Base-by-base conservation (phyloP, 441 rosid genomes). In the Adansonia grandidieri region DNA sequence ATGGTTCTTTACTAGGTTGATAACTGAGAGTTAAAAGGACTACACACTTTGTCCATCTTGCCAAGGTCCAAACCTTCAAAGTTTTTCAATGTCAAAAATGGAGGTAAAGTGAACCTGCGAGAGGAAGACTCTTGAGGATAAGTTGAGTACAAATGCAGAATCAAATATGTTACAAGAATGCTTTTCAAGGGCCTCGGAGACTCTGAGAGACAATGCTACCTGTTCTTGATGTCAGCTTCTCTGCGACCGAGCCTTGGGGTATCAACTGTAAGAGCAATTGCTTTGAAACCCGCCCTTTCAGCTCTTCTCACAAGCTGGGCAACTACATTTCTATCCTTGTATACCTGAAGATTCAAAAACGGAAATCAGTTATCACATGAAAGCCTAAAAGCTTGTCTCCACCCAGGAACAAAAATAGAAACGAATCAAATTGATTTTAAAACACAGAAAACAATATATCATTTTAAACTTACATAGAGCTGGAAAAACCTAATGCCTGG, bases 271-370 rank as follows among this genome's bases (percentile, higher is more conserved):
- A 89, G 89, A 54, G 92, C 97, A 83, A 96, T 92, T 10, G 98
- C 98, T 87, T 90, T 93, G 86, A 92, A 96, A 68, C 97, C 99
- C 71, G 99, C 99, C 85, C 85, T 85, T 80, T 94, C 98, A 48
- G 99, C 98, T 86, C 99, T 87, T 80, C 88, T 88, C 69, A 96
- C 97, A n/a, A 92, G 92, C 84, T 96, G 97, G n/a, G 87, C 85
- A 19, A 90, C 98, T 67, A 96, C 86, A 76, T 92, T 85, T 85
- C 98, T 91, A 82, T 96, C 90, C 76, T 87, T 94, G 76, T 79
- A 84, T 17, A 96, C 97, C 99, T 93, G 86, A 65, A 74, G 14
- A 54, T 78, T 20, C n/a, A 70, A 32, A 44, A 68, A 19, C 6
- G 7, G 4, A 45, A 37, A 45, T 9, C n/a, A 45, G 32, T 45